phyloP scores from a whole-genome alignment of 1,284 basidiomycete species.

The Omphalotus olearius region DNA sequence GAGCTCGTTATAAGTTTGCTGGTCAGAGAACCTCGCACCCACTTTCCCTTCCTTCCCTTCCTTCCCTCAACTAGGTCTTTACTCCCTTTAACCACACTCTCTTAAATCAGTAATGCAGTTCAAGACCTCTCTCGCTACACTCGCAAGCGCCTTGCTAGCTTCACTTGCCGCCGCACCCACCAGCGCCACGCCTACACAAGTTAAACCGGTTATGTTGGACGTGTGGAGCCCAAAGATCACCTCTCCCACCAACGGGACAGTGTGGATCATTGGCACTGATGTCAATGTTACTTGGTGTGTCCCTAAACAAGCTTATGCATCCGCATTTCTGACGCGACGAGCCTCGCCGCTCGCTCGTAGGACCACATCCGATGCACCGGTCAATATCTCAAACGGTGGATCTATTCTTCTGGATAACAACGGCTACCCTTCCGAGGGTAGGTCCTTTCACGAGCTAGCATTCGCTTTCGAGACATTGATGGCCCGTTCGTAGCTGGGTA shows the following conservation, averaged over 20 bases:
- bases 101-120: conserved; percentile 1
- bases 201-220: conserved; percentile 1
- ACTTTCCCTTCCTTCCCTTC: too few species aligned
- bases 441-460: not conserved
- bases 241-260: conserved; percentile 7
- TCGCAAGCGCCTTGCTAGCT: not conserved
- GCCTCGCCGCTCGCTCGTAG: not conserved
- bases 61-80: not conserved
- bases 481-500: not conserved
- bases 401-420: conserved; percentile 3
- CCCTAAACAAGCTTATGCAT: too few species aligned
- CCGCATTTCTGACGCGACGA: too few species aligned
- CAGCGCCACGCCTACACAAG: not conserved
- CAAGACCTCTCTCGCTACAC: conserved; percentile 1
- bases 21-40: too few species aligned
- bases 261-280: conserved; percentile 8
- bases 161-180: not conserved
- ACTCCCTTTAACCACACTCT: not conserved
- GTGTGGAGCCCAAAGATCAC: conserved; percentile 11
- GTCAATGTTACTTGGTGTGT: conserved; percentile 13
- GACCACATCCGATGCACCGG: conserved; percentile 10
- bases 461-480: not conserved
- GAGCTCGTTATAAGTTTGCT: too few species aligned
- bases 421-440: not conserved
- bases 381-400: conserved; percentile 10